A percentile compares a stretch with the other conserved stretches of the same genome.
These are phyloP conservation scores for Alternaria sp. DNA, from an alignment of 2,329 filamentous ascomycete species.

Conservation along the genomic window DNA sequence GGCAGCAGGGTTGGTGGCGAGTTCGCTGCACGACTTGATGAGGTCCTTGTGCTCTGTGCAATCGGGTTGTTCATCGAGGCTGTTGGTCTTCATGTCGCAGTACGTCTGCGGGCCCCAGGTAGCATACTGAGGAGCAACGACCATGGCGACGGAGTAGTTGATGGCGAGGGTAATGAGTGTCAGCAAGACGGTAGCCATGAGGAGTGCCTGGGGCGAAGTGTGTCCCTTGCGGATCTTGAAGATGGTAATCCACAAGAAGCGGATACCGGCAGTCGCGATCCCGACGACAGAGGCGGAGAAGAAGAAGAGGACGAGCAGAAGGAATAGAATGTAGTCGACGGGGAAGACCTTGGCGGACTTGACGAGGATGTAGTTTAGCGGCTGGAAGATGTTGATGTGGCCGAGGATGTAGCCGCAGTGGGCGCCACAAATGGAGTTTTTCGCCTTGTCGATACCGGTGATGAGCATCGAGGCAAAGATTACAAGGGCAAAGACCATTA, in stretches of 20 bases:
- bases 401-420: conserved; percentile 92
- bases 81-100: conserved; percentile 75
- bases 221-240: conserved; percentile 90
- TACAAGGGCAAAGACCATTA: conserved; percentile 76
- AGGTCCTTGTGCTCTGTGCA: conserved; percentile 76
- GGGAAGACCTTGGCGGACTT: conserved; percentile 85
- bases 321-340: conserved; percentile 89
- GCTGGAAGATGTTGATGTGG: conserved; percentile 90
- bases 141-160: conserved; percentile 91
- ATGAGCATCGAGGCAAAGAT: conserved; percentile 94
- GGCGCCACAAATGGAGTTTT: conserved; percentile 90
- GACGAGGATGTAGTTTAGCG: conserved; percentile 88
- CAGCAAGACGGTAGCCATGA: conserved; percentile 89
- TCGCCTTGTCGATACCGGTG: conserved; percentile 94
- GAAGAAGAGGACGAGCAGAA: conserved; percentile 82
- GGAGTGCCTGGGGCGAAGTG: conserved; percentile 88
- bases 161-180: conserved; percentile 88
- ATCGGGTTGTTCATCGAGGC: conserved; percentile 73
- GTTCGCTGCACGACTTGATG: conserved; percentile 83
- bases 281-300: conserved; percentile 89
- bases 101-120: conserved; percentile 95
- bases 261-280: conserved; percentile 85
- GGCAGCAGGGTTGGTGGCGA: conserved; percentile 73
- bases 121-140: conserved; percentile 94
- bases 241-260: conserved; percentile 93